A percentile compares a stretch with the other conserved stretches of the same genome.
Evolutionary conservation across 768 basidiomycete genomes (phyloP).

Genomic region (Neoboletus subvelutipes): DNA sequence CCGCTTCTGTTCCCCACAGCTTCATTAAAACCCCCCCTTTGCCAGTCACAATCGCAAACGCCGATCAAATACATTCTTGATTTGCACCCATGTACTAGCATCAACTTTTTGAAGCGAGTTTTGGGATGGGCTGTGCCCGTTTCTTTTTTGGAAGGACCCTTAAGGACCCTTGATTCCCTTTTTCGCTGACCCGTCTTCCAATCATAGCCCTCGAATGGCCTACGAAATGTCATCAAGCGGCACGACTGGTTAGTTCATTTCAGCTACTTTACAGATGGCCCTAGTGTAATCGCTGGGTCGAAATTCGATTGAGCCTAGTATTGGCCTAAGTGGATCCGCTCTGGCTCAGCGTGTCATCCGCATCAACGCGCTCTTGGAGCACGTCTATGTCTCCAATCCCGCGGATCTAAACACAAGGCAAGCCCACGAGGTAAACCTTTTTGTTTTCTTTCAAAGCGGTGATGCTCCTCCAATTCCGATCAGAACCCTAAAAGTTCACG

Average conservation of each 20-base stretch:
- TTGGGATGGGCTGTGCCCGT: too few species aligned
- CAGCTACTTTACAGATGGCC: too few species aligned
- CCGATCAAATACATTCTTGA: neutral
- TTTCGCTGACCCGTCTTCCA: too few species aligned
- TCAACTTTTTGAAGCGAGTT: too few species aligned
- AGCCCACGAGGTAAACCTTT: neutral
- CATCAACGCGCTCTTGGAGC: neutral
- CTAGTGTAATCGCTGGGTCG: neutral
- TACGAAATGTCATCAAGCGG: too few species aligned
- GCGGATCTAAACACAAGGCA: neutral
- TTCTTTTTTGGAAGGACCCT: too few species aligned
- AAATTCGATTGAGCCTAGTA: neutral
- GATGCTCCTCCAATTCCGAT: neutral
- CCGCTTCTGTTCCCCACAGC: neutral
- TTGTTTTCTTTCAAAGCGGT: neutral
- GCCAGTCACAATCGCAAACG: constrained; percentile 1
- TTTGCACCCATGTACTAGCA: neutral
- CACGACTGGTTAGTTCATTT: too few species aligned
- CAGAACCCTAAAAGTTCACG: neutral
- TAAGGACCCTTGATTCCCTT: too few species aligned
- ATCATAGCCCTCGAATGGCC: too few species aligned
- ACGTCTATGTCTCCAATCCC: neutral
- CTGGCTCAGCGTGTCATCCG: neutral
- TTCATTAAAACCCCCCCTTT: neutral
- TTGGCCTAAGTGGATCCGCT: neutral